Conservation (phyloP, 345 rosid species). For the Eutrema japonicum region DNA sequence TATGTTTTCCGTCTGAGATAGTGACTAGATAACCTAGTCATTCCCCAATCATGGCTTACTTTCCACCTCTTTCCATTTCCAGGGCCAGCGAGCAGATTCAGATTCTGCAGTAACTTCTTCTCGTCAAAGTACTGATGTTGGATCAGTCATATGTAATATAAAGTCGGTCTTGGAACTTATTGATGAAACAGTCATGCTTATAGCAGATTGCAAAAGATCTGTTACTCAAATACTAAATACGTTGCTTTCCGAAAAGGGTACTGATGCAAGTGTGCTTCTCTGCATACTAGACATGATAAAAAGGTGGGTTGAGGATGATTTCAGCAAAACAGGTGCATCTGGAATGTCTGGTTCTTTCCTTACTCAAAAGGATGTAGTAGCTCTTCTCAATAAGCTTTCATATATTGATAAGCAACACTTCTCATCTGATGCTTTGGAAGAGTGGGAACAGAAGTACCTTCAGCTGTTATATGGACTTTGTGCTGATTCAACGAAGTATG, state of each 20-base stretch:
- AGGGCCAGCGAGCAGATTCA: conserved; percentile 88
- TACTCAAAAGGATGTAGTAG: conserved; percentile 73
- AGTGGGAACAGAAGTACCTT: conserved; percentile 96
- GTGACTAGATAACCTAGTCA: conserved; percentile 23
- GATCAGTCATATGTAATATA: conserved; percentile 74
- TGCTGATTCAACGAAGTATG: conserved; percentile 85
- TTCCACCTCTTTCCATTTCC: conserved; percentile 38
- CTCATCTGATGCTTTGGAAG: conserved; percentile 65
- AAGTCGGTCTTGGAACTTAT: conserved; percentile 85
- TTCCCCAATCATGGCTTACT: conserved; percentile 24
- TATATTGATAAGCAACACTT: conserved; percentile 89
- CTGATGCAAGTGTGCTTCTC: conserved; percentile 89
- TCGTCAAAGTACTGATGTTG: conserved; percentile 84
- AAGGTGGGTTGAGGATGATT: conserved; percentile 91
- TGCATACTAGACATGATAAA: conserved; percentile 86
- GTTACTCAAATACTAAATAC: conserved; percentile 76
- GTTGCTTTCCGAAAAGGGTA: conserved; percentile 89
- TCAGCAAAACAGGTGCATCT: conserved; percentile 63
- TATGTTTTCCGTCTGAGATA: background rate
- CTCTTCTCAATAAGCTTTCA: conserved; percentile 86
- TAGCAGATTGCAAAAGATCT: conserved; percentile 83
- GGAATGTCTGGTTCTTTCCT: conserved; percentile 62
- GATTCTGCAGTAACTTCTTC: conserved; percentile 92
- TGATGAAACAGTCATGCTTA: conserved; percentile 84
- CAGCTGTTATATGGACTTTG: conserved; percentile 90